phyloP scores from a whole-genome alignment of 1,284 basidiomycete genomes.

The Tilletia indica region DNA sequence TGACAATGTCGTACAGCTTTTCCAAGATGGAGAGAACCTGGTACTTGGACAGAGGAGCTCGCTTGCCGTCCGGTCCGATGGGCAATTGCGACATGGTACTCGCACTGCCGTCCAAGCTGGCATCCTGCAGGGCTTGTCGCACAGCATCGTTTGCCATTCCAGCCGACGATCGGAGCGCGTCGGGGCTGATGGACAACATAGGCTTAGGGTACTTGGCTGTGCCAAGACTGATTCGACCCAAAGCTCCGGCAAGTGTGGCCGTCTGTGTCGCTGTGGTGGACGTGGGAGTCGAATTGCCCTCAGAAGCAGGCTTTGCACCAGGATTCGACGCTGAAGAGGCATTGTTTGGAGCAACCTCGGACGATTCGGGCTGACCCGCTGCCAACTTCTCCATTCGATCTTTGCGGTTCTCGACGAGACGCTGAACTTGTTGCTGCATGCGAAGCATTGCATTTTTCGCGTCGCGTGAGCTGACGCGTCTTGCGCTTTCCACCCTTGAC shows the following conservation, averaged over 20 bases:
- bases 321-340: no score
- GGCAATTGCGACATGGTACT: conserved; percentile 29
- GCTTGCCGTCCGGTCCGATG: conserved; percentile 59
- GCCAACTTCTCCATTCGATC: conserved; percentile 59
- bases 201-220: conserved; percentile 92
- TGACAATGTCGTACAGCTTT: conserved; percentile 77
- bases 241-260: conserved; percentile 76
- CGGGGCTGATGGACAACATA: conserved; percentile 57
- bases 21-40: conserved; percentile 80
- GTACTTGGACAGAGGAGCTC: conserved; percentile 68
- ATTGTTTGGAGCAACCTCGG: no score
- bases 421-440: conserved; percentile 95
- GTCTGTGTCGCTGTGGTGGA: conserved; percentile 60
- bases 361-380: conserved; percentile 7
- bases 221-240: conserved; percentile 86
- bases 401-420: conserved; percentile 88
- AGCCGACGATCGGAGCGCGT: background rate
- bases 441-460: conserved; percentile 94
- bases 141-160: conserved; percentile 42
- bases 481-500: conserved; percentile 24
- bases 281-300: background rate
- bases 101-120: conserved; percentile 29
- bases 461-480: conserved; percentile 40
- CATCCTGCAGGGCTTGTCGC: conserved; percentile 44
- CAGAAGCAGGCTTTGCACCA: background rate